A percentile compares a stretch with the other conserved stretches of the same genome.
Conservation (phyloP, 805 yeast genomes). For the Monosporozyma servazzii region DNA sequence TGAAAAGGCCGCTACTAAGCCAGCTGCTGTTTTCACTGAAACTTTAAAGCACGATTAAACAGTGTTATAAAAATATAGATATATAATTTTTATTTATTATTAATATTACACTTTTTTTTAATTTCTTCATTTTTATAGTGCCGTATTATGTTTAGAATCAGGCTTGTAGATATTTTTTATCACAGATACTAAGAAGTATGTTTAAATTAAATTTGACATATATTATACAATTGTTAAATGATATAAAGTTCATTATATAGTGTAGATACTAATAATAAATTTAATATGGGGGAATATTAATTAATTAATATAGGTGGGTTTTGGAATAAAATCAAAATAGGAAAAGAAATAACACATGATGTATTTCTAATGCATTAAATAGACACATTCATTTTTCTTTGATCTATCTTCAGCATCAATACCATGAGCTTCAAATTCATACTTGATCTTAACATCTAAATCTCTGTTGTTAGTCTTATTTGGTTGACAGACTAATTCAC, state of each 20-base stretch:
- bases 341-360: background rate
- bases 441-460: constrained; percentile 67
- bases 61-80: constrained; percentile 9
- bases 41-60: constrained; percentile 55
- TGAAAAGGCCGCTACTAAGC: constrained; percentile 54
- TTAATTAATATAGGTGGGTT: background rate
- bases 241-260: background rate
- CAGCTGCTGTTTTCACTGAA: constrained; percentile 61
- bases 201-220: background rate
- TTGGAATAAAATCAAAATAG: background rate
- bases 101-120: background rate
- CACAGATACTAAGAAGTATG: background rate
- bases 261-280: background rate
- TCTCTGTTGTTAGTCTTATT: constrained; percentile 77
- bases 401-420: constrained; percentile 45
- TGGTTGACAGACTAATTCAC: constrained; percentile 68
- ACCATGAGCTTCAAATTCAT: constrained; percentile 35
- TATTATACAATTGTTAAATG: background rate
- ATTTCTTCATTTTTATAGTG: background rate
- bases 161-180: background rate
- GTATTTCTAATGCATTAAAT: constrained; percentile 52
- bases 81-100: constrained; percentile 2
- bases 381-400: constrained; percentile 50
- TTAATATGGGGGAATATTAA: background rate
- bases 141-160: background rate